Percentiles rank a stretch among this genome's conserved stretches.
Conservation (phyloP, 176 grass and related monocot species). For the Oryza officinalis region DNA sequence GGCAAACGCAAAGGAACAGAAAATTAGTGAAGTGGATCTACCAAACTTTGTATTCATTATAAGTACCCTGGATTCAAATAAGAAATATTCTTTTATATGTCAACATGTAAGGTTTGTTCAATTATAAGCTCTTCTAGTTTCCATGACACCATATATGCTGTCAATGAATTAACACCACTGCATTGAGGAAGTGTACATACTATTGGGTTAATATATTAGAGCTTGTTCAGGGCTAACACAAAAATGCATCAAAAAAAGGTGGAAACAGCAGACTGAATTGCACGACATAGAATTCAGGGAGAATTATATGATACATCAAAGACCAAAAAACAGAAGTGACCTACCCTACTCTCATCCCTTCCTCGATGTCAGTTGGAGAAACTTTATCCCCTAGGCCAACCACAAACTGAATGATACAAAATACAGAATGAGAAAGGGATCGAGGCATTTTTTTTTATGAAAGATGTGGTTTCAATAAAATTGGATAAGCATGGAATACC, state of each 20-base stretch:
- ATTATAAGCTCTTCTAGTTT: not conserved
- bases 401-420: conserved; percentile 68
- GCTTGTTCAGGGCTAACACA: not conserved
- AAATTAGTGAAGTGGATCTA: not conserved
- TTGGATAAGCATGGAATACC: conserved; percentile 42
- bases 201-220: not conserved
- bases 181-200: not conserved
- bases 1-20: not conserved
- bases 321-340: conserved; percentile 12
- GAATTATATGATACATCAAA: not conserved
- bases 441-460: not conserved
- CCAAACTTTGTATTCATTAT: not conserved
- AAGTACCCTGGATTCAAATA: not conserved
- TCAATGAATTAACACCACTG: not conserved
- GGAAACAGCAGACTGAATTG: not conserved
- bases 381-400: conserved; percentile 94
- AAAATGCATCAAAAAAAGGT: not conserved
- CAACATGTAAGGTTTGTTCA: not conserved
- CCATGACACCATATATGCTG: not conserved
- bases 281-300: not conserved
- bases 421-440: conserved; percentile 25
- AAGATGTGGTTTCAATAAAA: not conserved
- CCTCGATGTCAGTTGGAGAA: conserved; percentile 93
- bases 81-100: not conserved
- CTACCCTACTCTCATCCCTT: conserved; percentile 97